A percentile compares a stretch with the other conserved stretches of the same genome.
phyloP scores from a whole-genome alignment of 2,329 filamentous ascomycete species.

The Pyrenophora graminea region DNA sequence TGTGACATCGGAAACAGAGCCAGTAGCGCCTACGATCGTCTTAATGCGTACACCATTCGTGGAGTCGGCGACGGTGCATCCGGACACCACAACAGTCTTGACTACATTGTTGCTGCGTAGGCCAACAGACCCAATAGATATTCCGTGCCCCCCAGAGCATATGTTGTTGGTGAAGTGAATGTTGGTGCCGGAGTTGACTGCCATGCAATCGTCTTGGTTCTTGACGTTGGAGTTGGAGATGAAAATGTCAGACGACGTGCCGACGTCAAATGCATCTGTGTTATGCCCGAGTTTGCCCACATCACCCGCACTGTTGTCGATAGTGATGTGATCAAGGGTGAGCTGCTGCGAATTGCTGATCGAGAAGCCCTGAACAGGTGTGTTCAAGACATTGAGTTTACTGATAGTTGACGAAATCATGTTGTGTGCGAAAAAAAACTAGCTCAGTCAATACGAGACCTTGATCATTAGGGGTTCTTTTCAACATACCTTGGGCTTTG shows the following conservation, averaged over 20 bases:
- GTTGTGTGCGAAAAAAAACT: slow-evolving; percentile 64
- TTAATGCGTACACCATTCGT: slow-evolving; percentile 64
- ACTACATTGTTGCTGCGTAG: slow-evolving; percentile 61
- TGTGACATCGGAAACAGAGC: slow-evolving; percentile 54
- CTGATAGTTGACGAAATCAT: slow-evolving; percentile 57
- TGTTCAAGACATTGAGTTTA: slow-evolving; percentile 58
- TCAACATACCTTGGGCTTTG: slow-evolving; percentile 38
- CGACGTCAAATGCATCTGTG: slow-evolving; percentile 64
- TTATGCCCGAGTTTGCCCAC: slow-evolving; percentile 49
- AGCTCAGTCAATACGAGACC: slow-evolving; percentile 41
- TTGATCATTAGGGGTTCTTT: neutral
- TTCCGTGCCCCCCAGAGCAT: slow-evolving; percentile 60
- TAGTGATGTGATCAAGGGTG: slow-evolving; percentile 55
- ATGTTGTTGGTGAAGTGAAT: slow-evolving; percentile 47
- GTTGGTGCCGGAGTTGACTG: slow-evolving; percentile 60
- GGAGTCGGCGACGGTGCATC: slow-evolving; percentile 56
- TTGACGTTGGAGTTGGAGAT: slow-evolving; percentile 58
- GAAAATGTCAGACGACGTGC: slow-evolving; percentile 52
- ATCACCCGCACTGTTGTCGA: slow-evolving; percentile 63
- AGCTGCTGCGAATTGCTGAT: slow-evolving; percentile 53
- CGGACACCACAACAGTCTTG: slow-evolving; percentile 56
- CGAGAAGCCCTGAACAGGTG: slow-evolving; percentile 59
- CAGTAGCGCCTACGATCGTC: slow-evolving; percentile 57
- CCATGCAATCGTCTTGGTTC: slow-evolving; percentile 66
- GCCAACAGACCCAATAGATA: slow-evolving; percentile 65